A percentile compares a stretch with the other conserved stretches of the same genome.
phyloP scores from a whole-genome alignment of 2,329 filamentous ascomycete genomes.

The Aspergillus oerlinghausenensis region DNA sequence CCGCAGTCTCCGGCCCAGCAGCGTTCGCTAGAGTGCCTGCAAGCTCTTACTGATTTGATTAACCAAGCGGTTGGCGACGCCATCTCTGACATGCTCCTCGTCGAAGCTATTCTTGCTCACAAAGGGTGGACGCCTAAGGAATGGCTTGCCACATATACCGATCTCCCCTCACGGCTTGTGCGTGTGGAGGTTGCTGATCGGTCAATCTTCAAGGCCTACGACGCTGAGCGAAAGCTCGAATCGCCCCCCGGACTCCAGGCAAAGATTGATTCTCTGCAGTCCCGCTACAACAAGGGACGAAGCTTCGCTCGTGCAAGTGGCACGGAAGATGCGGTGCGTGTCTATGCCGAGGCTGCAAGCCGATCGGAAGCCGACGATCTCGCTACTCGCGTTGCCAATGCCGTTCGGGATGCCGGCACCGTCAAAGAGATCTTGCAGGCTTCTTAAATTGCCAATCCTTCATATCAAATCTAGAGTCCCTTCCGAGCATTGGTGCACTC shows the following conservation, averaged over 20 bases:
- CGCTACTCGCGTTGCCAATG: conserved; percentile 72
- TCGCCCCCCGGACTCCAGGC: conserved; percentile 74
- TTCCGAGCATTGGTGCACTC: not conserved
- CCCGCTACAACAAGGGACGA: conserved; percentile 84
- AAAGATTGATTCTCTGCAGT: conserved; percentile 80
- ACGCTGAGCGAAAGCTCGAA: conserved; percentile 84
- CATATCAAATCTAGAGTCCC: not conserved
- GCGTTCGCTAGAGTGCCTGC: conserved; percentile 78
- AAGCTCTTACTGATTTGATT: conserved; percentile 81
- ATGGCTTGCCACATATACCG: conserved; percentile 88
- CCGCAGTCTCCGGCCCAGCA: conserved; percentile 90
- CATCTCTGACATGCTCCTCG: conserved; percentile 89
- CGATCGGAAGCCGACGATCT: conserved; percentile 87
- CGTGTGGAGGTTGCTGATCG: conserved; percentile 86
- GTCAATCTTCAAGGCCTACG: conserved; percentile 82
- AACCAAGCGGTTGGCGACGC: conserved; percentile 98
- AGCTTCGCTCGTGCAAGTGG: conserved; percentile 90
- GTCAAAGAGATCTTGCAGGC: conserved; percentile 20
- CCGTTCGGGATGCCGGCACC: conserved; percentile 58
- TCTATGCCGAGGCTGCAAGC: conserved; percentile 92
- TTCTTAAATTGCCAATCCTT: not conserved
- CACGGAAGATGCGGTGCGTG: conserved; percentile 91
- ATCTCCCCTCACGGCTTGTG: conserved; percentile 92
- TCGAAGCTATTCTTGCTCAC: conserved; percentile 93
- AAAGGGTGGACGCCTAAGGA: conserved; percentile 86